Conservation (phyloP, 2,329 filamentous ascomycete genomes). For the Zopfia rhizophila region DNA sequence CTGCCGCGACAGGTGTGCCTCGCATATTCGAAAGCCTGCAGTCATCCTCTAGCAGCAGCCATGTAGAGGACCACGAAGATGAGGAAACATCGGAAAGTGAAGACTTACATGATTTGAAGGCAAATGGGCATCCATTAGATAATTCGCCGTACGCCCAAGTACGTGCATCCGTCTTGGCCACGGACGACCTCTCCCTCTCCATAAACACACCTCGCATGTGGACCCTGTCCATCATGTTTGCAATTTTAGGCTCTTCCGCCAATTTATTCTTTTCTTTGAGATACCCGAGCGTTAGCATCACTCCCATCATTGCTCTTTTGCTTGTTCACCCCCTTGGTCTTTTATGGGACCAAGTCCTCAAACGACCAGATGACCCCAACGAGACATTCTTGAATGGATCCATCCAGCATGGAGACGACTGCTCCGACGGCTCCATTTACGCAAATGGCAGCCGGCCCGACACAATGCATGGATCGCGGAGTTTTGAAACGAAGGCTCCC, state of each 20-base stretch:
- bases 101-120: constrained; percentile 46
- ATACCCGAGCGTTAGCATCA: constrained; percentile 91
- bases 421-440: constrained; percentile 1
- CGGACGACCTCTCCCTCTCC: constrained; percentile 79
- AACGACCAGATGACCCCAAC: constrained; percentile 65
- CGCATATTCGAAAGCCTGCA: constrained; percentile 37
- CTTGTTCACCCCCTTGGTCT: constrained; percentile 86
- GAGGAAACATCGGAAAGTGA: constrained; percentile 48
- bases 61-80: constrained; percentile 30
- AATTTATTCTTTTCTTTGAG: constrained; percentile 90
- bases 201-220: constrained; percentile 92
- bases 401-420: constrained; percentile 38
- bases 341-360: constrained; percentile 79
- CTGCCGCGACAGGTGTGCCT: constrained; percentile 32
- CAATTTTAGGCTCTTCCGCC: constrained; percentile 81
- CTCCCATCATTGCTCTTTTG: constrained; percentile 85
- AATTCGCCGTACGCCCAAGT: constrained; percentile 83
- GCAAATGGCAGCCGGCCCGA: constrained; percentile 17
- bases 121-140: constrained; percentile 67
- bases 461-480: constrained; percentile 21
- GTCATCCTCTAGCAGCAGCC: constrained; percentile 43
- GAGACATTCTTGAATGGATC: constrained; percentile 69
- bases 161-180: constrained; percentile 79
- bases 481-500: constrained; percentile 18
- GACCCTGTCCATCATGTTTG: constrained; percentile 81